Conservation (phyloP, 2,329 filamentous ascomycete species). For the Pseudogymnoascus sp. region DNA sequence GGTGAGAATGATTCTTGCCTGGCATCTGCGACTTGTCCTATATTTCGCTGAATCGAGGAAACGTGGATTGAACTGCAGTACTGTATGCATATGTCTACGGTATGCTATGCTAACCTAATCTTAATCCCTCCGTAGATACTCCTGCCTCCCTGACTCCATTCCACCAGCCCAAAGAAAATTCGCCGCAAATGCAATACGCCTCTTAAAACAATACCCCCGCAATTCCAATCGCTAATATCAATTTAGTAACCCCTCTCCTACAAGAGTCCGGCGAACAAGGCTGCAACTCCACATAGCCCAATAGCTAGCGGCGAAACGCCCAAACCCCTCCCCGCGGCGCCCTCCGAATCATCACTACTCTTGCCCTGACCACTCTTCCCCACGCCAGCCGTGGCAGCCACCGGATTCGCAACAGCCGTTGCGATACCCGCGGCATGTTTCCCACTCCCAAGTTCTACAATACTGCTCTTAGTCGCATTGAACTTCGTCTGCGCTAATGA, state of each 20-base stretch:
- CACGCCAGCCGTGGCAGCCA: constrained; percentile 40
- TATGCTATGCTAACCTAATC: no score
- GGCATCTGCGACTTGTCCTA: no score
- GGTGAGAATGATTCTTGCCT: no score
- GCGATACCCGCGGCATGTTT: constrained; percentile 47
- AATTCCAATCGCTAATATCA: neutral
- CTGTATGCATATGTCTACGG: no score
- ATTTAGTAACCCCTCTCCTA: neutral
- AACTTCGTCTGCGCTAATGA: constrained; percentile 62
- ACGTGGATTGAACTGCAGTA: no score
- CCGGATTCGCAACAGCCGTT: constrained; percentile 41
- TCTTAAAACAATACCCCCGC: neutral
- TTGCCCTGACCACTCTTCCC: neutral
- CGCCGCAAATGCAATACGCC: neutral
- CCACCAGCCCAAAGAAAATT: neutral
- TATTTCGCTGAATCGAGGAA: no score
- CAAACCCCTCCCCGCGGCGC: neutral
- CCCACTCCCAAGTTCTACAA: constrained; percentile 50
- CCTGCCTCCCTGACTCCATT: neutral
- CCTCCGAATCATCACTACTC: neutral
- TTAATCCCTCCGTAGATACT: neutral
- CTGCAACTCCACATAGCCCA: neutral
- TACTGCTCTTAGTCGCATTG: constrained; percentile 43
- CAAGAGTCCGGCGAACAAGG: neutral
- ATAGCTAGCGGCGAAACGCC: neutral